Evolutionary conservation across 768 basidiomycete species (phyloP).

Genomic region (Cystofilobasidium ferigula): DNA sequence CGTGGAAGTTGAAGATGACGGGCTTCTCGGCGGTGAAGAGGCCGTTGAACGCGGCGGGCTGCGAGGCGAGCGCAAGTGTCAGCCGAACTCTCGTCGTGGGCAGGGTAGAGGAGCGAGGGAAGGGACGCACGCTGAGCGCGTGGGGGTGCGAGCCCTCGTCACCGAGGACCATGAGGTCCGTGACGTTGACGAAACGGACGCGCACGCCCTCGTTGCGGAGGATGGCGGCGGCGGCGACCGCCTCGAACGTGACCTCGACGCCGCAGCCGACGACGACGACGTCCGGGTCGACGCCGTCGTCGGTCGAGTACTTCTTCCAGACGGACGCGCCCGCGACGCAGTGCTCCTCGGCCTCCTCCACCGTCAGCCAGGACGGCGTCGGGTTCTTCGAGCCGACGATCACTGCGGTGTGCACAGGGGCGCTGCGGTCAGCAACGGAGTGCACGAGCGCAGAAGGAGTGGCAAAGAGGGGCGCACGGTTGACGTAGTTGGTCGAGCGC

Average conservation of each 20-base stretch:
- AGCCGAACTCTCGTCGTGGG: conserved; percentile 57
- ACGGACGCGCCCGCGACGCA: conserved; percentile 77
- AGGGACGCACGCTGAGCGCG: conserved; percentile 32
- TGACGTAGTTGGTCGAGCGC: conserved; percentile 60
- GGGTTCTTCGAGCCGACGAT: conserved; percentile 78
- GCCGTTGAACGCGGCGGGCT: conserved; percentile 48
- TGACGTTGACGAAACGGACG: conserved; percentile 78
- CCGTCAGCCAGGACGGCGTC: conserved; percentile 29
- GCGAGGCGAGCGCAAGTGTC: conserved; percentile 32
- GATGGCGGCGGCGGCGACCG: conserved; percentile 71
- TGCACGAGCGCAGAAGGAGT: not conserved
- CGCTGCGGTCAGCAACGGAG: not conserved
- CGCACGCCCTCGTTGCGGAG: conserved; percentile 58
- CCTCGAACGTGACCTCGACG: conserved; percentile 75
- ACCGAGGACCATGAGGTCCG: conserved; percentile 58
- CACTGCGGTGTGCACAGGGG: not conserved
- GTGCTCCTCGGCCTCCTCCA: conserved; percentile 45
- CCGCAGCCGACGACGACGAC: conserved; percentile 74
- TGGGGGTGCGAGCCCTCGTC: conserved; percentile 45
- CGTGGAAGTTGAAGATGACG: conserved; percentile 74
- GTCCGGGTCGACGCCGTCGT: conserved; percentile 47
- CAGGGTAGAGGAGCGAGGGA: conserved; percentile 22
- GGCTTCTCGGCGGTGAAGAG: conserved; percentile 62
- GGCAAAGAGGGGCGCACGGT: conserved; percentile 4
- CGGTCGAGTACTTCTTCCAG: conserved; percentile 71